Evolutionary conservation across 164 flowering plant species (phyloP).

Genomic region (Berberis vulgaris): DNA sequence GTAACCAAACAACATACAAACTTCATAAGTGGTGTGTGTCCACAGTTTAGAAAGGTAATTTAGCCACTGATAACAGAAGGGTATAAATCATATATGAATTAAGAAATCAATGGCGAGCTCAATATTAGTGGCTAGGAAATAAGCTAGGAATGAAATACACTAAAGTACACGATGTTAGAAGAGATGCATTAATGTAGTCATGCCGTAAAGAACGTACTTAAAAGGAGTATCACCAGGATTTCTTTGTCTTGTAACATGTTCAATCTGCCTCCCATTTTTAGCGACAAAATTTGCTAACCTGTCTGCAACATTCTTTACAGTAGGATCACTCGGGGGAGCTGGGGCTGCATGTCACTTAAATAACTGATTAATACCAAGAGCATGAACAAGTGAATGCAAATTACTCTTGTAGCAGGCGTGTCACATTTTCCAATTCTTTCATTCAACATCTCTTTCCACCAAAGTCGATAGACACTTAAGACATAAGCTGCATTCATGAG

Average conservation of each 20-base stretch:
- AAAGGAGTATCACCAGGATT: slow-evolving; percentile 98
- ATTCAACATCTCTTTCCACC: slow-evolving; percentile 84
- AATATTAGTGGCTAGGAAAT: too few species aligned
- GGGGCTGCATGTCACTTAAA: slow-evolving; percentile 99
- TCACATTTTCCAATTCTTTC: slow-evolving; percentile 75
- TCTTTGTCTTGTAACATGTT: slow-evolving; percentile 75
- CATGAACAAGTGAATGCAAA: slow-evolving; percentile 94
- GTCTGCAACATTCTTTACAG: slow-evolving; percentile 95
- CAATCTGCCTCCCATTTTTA: slow-evolving; percentile 92
- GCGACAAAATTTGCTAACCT: slow-evolving; percentile 97
- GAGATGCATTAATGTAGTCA: background rate
- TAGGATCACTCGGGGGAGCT: slow-evolving; percentile 75
- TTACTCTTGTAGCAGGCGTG: slow-evolving; percentile 81
- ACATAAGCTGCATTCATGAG: slow-evolving; percentile 87
- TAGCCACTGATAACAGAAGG: too few species aligned
- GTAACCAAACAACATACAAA: too few species aligned
- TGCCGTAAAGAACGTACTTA: slow-evolving; percentile 42
- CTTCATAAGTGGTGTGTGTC: too few species aligned
- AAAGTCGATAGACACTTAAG: slow-evolving; percentile 54
- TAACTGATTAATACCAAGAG: slow-evolving; percentile 97
- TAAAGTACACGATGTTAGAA: too few species aligned
- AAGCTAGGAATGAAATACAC: too few species aligned
- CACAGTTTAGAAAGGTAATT: too few species aligned
- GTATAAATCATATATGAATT: too few species aligned
- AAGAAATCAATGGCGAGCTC: too few species aligned